Evolutionary conservation across 2,329 filamentous ascomycete genomes (phyloP).

Genomic region (Clarireedia monteithiana): DNA sequence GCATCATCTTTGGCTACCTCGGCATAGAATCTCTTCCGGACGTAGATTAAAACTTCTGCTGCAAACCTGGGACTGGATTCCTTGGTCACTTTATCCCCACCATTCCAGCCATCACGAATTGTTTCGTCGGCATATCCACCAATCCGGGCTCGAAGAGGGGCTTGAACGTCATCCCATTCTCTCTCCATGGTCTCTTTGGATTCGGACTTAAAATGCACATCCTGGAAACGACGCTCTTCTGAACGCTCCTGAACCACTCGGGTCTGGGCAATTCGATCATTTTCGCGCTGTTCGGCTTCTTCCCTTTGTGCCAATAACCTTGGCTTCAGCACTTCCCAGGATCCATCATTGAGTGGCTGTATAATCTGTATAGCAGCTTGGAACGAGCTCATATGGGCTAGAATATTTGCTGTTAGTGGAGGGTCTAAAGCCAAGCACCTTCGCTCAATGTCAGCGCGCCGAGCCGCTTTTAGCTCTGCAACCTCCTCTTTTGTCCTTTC

Average conservation of each 20-base stretch:
- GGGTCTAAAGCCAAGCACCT: conserved; percentile 59
- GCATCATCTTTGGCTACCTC: conserved; percentile 47
- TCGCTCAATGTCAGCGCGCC: conserved; percentile 63
- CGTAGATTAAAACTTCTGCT: conserved; percentile 59
- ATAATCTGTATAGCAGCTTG: conserved; percentile 65
- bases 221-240: conserved; percentile 25
- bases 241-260: conserved; percentile 32
- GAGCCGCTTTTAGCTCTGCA: conserved; percentile 53
- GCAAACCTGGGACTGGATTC: conserved; percentile 63
- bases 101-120: conserved; percentile 57
- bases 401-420: conserved; percentile 52
- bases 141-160: conserved; percentile 57
- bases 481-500: conserved; percentile 56
- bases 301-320: conserved; percentile 58
- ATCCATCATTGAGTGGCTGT: conserved; percentile 57
- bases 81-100: conserved; percentile 54
- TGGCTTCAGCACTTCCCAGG: conserved; percentile 62
- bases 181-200: conserved; percentile 54
- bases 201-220: conserved; percentile 34
- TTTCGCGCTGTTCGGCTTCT: conserved; percentile 53
- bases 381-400: conserved; percentile 66
- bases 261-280: conserved; percentile 30
- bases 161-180: conserved; percentile 65
- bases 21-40: conserved; percentile 59
- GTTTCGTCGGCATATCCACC: conserved; percentile 61